Evolutionary conservation across 1,284 basidiomycete genomes (phyloP), one percentile per base, ranked within the genome.

Genomic region (Sporisorium reilianum): DNA sequence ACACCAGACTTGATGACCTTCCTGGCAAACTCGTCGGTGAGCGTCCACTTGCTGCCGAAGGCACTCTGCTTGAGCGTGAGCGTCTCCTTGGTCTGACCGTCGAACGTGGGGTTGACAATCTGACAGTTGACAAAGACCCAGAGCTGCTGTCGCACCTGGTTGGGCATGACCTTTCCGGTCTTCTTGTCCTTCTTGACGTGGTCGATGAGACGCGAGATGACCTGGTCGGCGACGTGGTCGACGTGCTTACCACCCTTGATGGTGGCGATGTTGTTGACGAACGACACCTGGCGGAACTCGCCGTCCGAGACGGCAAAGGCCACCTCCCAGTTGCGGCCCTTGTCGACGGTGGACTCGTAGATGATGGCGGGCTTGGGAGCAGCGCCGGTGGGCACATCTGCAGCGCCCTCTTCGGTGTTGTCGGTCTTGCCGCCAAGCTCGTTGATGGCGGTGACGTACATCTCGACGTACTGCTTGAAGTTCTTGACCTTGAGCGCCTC

Each of bases 41-140:
- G 85, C 1, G 93, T 93, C 85, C 92, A 95, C 67, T 92, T 93
- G 52, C 93, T 94, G 2, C 89, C 89, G 83, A 99, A 99, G 84
- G 97, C 96, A 51, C 90, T 92, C 41, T 91, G 87, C 25, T 92
- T 91, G 50, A 99, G 87, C 2, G 95, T 99, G 77, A 99, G 87
- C 9, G 91, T 93, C 86, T 99, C 97, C 87, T 99, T 99, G 50
- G 97, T 99, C 86, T 99, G 97, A 87, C 94, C 95, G 88, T 99
- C 96, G 86, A 99, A 99, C 1, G 95, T 94, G 10, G 97, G 96
- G 84, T 99, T 99, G 87, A 97, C 95, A 73, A 99, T 92, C 72
- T 97, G 88, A 23, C 93, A 91, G 82, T 99, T 99, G 85, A 99
- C 92, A 83, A 99, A 99, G 67, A 99, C 89, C 94, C 94, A 97